Base-by-base conservation (phyloP, 2,329 filamentous ascomycete species). In the Endoconidiophora polonica region DNA sequence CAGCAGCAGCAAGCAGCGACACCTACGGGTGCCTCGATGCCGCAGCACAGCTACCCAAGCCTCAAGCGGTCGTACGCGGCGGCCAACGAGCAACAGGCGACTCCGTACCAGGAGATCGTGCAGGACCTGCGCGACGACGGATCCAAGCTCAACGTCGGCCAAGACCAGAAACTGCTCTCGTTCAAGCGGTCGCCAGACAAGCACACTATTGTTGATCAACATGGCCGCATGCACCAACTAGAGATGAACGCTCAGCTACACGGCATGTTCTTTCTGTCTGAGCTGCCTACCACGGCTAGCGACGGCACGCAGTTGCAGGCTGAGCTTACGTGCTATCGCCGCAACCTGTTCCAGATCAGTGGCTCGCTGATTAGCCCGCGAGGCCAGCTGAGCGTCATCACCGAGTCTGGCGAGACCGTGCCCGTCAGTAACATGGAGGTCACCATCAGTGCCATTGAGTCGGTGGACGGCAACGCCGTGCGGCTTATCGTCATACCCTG, bases 401-500 rank as follows among this genome's bases (percentile, higher is more conserved):
- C 81, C 16, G 87, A 94, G 53, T 77, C 83, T 49, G 86, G 86
- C 42, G 85, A 94, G 62, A 81, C 83, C 42, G 80, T 94, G 39
- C 81, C 84, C 2, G 86, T 95, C 45, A 76, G 78, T 55, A 83
- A 73, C 55, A 84, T 90, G 63, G 88, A 96, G 62, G 77, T 95
- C 48, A 80, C 82, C 49, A 85, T 96, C 44, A 93, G 86, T 4
- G 90, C 90, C 6, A 94, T 87, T 45, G 90, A 96, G 63, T 95
- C 90, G 1, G 87, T 94, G 14, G 90, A 96, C 62, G 86, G 86
- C 33, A 90, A 94, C 58, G 69, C 84, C 0, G 86, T 95, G 41
- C 90, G 93, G 58, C 80, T 96, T 55, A 95, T 96, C 55, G 91
- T 91, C 5, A 94, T 96, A 53, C 90, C 90, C 1, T 96, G 90